phyloP scores from a whole-genome alignment of 2,329 filamentous ascomycete genomes.

The Raffaelea arxii region DNA sequence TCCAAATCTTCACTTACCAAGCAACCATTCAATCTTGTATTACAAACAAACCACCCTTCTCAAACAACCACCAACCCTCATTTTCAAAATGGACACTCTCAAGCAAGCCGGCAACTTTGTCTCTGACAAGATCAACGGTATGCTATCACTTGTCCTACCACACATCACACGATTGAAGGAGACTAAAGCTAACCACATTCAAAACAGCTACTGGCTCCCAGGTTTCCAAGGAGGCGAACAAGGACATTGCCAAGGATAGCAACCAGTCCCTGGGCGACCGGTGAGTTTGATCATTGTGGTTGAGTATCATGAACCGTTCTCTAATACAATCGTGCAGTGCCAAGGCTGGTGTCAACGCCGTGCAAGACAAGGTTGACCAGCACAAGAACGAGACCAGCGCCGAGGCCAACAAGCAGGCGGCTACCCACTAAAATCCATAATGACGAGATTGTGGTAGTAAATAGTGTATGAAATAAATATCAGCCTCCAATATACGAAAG shows the following conservation, averaged over 20 bases:
- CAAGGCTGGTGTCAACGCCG: conserved; percentile 20
- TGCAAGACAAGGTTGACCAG: conserved; percentile 25
- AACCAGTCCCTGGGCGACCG: conserved; percentile 36
- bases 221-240: conserved; percentile 51
- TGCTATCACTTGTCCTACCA: too few relatives aligned
- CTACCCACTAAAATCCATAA: conserved; percentile 22
- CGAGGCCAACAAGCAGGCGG: conserved; percentile 28
- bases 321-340: too few relatives aligned
- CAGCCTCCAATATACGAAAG: too few relatives aligned
- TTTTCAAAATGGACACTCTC: conserved; percentile 28
- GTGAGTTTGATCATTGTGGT: conserved; percentile 15
- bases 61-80: too few relatives aligned
- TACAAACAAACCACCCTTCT: conserved; percentile 7
- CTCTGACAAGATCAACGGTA: conserved; percentile 42
- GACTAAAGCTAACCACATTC: conserved; percentile 3
- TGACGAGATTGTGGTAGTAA: neutral
- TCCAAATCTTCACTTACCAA: neutral
- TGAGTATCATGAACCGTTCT: conserved; percentile 4
- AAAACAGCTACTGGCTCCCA: conserved; percentile 23
- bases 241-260: conserved; percentile 46
- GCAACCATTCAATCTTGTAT: conserved; percentile 9
- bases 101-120: conserved; percentile 51
- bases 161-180: too few relatives aligned
- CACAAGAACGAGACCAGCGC: conserved; percentile 21
- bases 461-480: neutral